Base-by-base conservation (phyloP, 139 green algal genomes). In the Haematococcus lacustris region DNA sequence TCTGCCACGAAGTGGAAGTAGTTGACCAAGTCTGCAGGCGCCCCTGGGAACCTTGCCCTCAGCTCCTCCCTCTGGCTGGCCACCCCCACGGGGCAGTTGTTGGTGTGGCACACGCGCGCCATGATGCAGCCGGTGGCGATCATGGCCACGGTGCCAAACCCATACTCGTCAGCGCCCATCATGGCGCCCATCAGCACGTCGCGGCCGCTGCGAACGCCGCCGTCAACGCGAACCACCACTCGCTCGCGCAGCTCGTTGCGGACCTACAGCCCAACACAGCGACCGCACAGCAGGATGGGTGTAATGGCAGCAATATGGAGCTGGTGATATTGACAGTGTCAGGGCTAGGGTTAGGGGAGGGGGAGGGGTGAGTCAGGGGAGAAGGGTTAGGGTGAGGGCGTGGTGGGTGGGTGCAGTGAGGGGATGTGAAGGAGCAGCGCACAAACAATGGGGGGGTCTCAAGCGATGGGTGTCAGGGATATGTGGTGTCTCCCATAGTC, bases 61-160 rank as follows among this genome's bases (percentile, higher is more conserved):
- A 99, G 86, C 87, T 99, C 95, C 88, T 99, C 94, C 9, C 94
- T 83, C 89, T 99, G 95, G 34, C 75, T 88, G 3, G 95, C 95
- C 28, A 99, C 95, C 37, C 95, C 95, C n/a, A 99, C 72, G 67
- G 74, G 93, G 85, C 93, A 98, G 3, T 90, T 96, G 86, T 98
- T 98, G 72, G 91, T 97, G 85, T 98, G 93, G 85, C 93, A 98
- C 88, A 98, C 98, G 76, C 93, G 84, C 93, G 98, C 98, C 93
- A 97, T 97, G 87, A 97, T 94, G 84, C 92, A 97, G 50, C 92
- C 92, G 75, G 98, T 80, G 3, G 91, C 90, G 80, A 98, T 98
- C n/a, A 98, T 89, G 34, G 93, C 94, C 4, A 91, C 93, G 32
- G 93, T 98, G 72, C 89, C 84, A 82, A 98, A 98, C 33, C 93